phyloP scores from a whole-genome alignment of 208 protist species.

The Naegleria lovaniensis region DNA sequence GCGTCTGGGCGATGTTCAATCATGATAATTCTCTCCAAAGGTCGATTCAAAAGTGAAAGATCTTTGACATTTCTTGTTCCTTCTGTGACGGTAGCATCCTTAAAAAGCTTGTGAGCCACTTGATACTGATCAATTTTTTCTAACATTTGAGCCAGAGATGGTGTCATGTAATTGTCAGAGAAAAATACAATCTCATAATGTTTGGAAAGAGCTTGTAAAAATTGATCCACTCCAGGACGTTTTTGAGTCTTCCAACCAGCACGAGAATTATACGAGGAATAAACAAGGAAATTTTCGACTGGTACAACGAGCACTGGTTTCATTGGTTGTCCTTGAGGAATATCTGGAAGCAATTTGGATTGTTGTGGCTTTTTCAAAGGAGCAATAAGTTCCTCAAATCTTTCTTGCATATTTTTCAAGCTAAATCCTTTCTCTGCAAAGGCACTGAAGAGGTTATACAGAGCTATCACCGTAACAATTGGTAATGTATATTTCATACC shows the following conservation, averaged over 20 bases:
- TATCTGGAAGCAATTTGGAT: not conserved
- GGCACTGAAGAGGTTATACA: not conserved
- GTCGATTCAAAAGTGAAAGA: not conserved
- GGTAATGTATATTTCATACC: not conserved
- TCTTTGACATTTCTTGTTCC: not conserved
- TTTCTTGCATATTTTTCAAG: not conserved
- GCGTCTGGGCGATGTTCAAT: not conserved
- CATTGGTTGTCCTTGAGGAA: not conserved
- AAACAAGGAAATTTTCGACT: not conserved
- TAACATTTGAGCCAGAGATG: not conserved
- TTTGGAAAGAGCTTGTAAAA: not conserved
- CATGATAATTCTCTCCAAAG: not conserved
- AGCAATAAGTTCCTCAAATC: not conserved
- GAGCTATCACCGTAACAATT: not conserved
- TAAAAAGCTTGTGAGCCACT: not conserved
- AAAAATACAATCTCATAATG: slow-evolving; percentile 6
- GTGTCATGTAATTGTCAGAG: not conserved
- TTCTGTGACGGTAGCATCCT: not conserved
- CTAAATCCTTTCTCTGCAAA: not conserved
- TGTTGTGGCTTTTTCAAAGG: not conserved
- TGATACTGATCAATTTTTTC: not conserved
- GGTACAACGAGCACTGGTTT: not conserved
- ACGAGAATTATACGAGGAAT: not conserved
- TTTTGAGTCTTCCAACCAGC: slow-evolving; percentile 17
- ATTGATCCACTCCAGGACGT: not conserved